Conservation (phyloP, 768 basidiomycete genomes). For the Tricholoma furcatifolium region DNA sequence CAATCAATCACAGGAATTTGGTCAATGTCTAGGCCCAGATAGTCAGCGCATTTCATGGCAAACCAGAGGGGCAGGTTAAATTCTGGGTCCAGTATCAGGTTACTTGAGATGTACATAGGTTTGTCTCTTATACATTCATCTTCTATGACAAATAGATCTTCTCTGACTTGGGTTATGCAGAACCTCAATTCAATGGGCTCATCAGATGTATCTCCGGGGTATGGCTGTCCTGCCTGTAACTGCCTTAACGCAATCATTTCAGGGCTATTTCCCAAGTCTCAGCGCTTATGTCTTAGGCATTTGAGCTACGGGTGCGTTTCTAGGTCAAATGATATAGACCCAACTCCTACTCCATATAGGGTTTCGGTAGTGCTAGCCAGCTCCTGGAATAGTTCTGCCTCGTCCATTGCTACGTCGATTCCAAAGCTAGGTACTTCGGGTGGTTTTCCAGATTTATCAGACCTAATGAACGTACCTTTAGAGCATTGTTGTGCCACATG, state of each 20-base stretch:
- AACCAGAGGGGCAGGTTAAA: slow-evolving; percentile 8
- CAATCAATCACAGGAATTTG: too few species aligned
- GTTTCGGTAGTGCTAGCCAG: not conserved
- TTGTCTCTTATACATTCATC: not conserved
- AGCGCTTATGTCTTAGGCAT: not conserved
- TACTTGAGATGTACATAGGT: not conserved
- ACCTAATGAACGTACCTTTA: not conserved
- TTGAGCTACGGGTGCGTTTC: too few species aligned
- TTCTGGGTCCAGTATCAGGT: not conserved
- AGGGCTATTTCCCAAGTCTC: not conserved
- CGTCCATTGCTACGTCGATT: not conserved
- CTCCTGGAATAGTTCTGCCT: not conserved
- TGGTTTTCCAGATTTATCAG: not conserved
- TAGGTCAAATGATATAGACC: not conserved
- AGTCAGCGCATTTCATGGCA: too few species aligned
- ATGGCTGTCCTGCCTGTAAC: not conserved
- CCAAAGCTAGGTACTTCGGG: not conserved
- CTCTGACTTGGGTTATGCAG: not conserved
- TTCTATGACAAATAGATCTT: not conserved
- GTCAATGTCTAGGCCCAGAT: too few species aligned
- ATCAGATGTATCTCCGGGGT: not conserved
- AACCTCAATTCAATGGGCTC: not conserved
- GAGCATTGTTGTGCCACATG: slow-evolving; percentile 1
- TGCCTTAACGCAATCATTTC: not conserved
- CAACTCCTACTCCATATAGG: not conserved